These are phyloP conservation scores for Diaporthe nobilis DNA, from an alignment of 2,329 filamentous ascomycete genomes.

Conservation along the genomic window DNA sequence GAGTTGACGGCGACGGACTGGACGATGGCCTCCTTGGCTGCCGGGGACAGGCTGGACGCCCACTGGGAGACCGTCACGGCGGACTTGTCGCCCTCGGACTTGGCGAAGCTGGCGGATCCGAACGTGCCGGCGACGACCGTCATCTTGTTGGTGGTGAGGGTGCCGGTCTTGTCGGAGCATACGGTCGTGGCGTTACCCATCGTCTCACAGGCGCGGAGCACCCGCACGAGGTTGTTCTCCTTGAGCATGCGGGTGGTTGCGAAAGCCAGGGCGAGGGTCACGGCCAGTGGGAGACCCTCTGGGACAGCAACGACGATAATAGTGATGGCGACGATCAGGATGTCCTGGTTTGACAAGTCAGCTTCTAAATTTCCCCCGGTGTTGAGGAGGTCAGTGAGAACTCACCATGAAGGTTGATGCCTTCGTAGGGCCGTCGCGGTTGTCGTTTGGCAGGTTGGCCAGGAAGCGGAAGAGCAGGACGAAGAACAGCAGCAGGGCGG, in stretches of 20 bases:
- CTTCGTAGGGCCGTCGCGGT: slow-evolving; percentile 67
- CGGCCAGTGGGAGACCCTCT: slow-evolving; percentile 75
- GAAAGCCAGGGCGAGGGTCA: slow-evolving; percentile 77
- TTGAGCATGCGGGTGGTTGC: slow-evolving; percentile 78
- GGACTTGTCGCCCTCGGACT: slow-evolving; percentile 16
- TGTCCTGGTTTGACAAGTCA: slow-evolving; percentile 51
- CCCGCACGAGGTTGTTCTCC: slow-evolving; percentile 79
- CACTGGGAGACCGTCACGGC: slow-evolving; percentile 47
- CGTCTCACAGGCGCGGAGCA: slow-evolving; percentile 77
- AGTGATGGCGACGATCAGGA: slow-evolving; percentile 75
- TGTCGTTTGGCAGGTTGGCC: slow-evolving; percentile 69
- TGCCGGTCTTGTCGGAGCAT: slow-evolving; percentile 86
- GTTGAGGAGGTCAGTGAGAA: neutral
- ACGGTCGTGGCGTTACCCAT: slow-evolving; percentile 72
- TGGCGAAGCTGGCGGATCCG: slow-evolving; percentile 53
- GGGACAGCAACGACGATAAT: slow-evolving; percentile 77
- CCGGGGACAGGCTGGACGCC: slow-evolving; percentile 48
- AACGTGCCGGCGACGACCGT: slow-evolving; percentile 81
- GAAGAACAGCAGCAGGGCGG: slow-evolving; percentile 80
- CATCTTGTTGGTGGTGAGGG: slow-evolving; percentile 82
- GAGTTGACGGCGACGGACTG: slow-evolving; percentile 69
- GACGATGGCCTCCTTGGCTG: slow-evolving; percentile 53
- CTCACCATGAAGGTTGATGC: slow-evolving; percentile 64
- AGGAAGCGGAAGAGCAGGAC: slow-evolving; percentile 85
- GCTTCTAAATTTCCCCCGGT: neutral